Evolutionary conservation across 805 yeast genomes (phyloP).

Genomic region (Kluyveromyces wickerhamii): DNA sequence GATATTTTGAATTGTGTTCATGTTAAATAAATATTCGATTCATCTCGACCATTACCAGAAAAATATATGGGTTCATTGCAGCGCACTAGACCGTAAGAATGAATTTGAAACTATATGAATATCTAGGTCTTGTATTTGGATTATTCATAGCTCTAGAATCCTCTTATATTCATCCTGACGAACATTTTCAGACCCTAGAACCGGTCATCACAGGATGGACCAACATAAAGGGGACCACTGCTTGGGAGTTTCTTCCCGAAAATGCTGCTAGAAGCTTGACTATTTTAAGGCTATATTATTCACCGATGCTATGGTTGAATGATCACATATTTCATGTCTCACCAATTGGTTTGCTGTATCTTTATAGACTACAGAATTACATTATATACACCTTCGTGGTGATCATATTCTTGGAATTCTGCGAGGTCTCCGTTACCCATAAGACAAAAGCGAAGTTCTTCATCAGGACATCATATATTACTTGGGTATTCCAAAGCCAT

Average conservation of each 20-base stretch:
- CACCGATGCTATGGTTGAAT: slow-evolving; percentile 43
- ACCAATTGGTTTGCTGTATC: slow-evolving; percentile 48
- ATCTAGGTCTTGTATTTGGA: slow-evolving; percentile 18
- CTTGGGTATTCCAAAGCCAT: slow-evolving; percentile 75
- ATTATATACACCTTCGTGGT: slow-evolving; percentile 31
- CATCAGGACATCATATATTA: slow-evolving; percentile 54
- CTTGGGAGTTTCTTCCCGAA: slow-evolving; percentile 74
- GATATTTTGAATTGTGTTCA: no score
- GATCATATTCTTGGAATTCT: slow-evolving; percentile 37
- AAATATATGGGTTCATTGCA: no score
- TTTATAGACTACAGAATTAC: slow-evolving; percentile 43
- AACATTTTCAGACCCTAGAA: slow-evolving; percentile 88
- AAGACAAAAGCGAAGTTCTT: slow-evolving; percentile 27
- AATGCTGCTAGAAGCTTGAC: slow-evolving; percentile 55
- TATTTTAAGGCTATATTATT: slow-evolving; percentile 60
- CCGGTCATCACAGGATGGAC: slow-evolving; percentile 34
- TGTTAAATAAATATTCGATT: no score
- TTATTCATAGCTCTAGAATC: slow-evolving; percentile 54
- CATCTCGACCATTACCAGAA: no score
- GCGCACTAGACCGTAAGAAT: no score
- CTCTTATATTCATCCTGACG: slow-evolving; percentile 96
- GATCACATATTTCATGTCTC: slow-evolving; percentile 5
- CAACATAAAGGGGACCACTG: slow-evolving; percentile 30
- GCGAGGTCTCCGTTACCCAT: slow-evolving; percentile 44
- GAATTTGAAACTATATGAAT: slow-evolving; percentile 7